These are phyloP conservation scores for Aureococcus anophagefferens DNA, from an alignment of 108 stramenopile genomes.

Conservation along the genomic window DNA sequence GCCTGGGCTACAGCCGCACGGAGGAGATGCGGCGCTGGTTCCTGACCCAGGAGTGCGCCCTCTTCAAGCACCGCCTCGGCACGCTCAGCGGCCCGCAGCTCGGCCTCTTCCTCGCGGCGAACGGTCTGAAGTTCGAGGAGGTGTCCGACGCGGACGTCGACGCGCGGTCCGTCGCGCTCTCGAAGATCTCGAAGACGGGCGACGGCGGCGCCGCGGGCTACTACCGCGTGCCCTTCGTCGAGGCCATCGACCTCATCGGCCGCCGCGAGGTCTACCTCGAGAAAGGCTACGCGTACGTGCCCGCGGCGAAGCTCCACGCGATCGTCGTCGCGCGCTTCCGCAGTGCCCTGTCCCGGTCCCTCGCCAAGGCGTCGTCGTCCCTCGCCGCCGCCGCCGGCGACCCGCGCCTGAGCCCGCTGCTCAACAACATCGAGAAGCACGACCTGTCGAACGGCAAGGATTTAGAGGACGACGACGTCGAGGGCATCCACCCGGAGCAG, in stretches of 20 bases:
- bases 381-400: slow-evolving; percentile 29
- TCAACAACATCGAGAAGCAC: slow-evolving; percentile 67
- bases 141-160: slow-evolving; percentile 50
- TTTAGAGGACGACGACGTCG: slow-evolving; percentile 28
- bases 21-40: slow-evolving; percentile 83
- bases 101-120: slow-evolving; percentile 44
- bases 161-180: neutral
- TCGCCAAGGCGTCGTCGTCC: slow-evolving; percentile 34
- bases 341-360: slow-evolving; percentile 20
- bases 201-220: slow-evolving; percentile 38
- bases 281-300: slow-evolving; percentile 77
- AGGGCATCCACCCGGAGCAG: slow-evolving; percentile 51
- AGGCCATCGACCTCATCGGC: slow-evolving; percentile 73
- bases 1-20: slow-evolving; percentile 81
- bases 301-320: slow-evolving; percentile 58
- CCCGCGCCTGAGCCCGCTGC: slow-evolving; percentile 62
- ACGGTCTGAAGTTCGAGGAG: slow-evolving; percentile 53
- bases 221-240: slow-evolving; percentile 81
- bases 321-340: slow-evolving; percentile 71
- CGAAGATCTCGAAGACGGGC: slow-evolving; percentile 20
- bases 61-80: slow-evolving; percentile 78
- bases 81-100: slow-evolving; percentile 25
- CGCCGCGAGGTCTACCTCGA: slow-evolving; percentile 67
- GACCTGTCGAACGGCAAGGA: slow-evolving; percentile 44
- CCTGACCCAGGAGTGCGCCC: slow-evolving; percentile 62